Evolutionary conservation across 208 protist species (phyloP).

Genomic region (Wallacemonas rigidus): DNA sequence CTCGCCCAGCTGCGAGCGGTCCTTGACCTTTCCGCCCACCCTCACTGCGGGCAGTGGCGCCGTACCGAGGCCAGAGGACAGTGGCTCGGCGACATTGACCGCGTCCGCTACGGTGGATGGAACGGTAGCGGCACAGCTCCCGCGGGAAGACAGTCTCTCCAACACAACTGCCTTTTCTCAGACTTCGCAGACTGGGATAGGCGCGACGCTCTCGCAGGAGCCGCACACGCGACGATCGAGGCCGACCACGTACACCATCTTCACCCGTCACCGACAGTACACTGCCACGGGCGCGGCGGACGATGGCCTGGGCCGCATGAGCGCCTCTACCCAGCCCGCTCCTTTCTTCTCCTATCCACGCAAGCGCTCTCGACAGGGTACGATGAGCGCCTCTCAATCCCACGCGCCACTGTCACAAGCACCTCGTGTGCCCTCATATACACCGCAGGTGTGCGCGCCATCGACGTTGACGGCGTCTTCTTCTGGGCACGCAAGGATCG

Average conservation of each 20-base stretch:
- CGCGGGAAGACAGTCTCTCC: conserved; percentile 15
- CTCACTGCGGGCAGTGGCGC: not conserved
- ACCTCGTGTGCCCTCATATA: too few relatives aligned
- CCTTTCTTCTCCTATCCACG: not conserved
- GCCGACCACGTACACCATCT: not conserved
- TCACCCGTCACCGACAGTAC: conserved; percentile 11
- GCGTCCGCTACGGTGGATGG: too few relatives aligned
- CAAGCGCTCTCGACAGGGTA: not conserved
- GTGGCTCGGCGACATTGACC: not conserved
- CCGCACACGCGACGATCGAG: not conserved
- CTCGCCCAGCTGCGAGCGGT: conserved; percentile 12
- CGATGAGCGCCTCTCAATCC: not conserved
- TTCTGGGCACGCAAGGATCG: too few relatives aligned
- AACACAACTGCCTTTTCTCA: conserved; percentile 14
- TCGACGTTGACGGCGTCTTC: too few relatives aligned
- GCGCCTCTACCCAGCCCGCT: not conserved
- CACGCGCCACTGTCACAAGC: not conserved
- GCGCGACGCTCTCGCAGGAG: not conserved
- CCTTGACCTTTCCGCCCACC: not conserved
- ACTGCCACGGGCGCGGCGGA: not conserved
- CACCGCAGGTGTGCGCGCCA: too few relatives aligned
- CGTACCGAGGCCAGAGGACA: not conserved
- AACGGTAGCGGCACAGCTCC: not conserved
- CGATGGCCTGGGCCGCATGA: conserved; percentile 15
- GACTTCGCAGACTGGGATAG: not conserved